These are phyloP conservation scores for Umbilicus rupestris DNA, from an alignment of 164 flowering plant genomes.

Conservation along the genomic window DNA sequence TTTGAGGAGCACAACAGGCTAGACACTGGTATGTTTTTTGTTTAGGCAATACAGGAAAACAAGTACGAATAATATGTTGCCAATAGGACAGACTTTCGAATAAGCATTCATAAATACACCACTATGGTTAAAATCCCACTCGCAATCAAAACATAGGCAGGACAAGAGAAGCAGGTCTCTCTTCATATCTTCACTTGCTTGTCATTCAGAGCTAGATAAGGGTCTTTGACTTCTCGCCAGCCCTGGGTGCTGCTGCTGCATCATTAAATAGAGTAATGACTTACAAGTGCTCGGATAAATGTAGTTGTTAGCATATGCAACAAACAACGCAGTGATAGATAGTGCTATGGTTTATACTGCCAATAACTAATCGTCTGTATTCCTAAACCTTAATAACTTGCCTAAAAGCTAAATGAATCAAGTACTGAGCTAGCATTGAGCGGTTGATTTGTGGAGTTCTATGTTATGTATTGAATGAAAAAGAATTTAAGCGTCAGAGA, in stretches of 20 bases:
- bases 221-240: conserved; percentile 58
- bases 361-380: no score
- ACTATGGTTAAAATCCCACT: not conserved
- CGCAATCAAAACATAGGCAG: conserved; percentile 3
- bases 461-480: not conserved
- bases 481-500: not conserved
- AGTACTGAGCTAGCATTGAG: not conserved
- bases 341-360: not conserved
- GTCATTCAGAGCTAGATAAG: conserved; percentile 21
- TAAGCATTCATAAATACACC: not conserved
- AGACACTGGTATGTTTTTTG: not conserved
- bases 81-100: not conserved
- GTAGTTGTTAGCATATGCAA: not conserved
- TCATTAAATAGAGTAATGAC: conserved; percentile 10
- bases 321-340: not conserved
- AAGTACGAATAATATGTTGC: not conserved
- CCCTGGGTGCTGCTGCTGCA: conserved; percentile 50
- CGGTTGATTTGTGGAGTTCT: not conserved
- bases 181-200: not conserved
- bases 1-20: not conserved
- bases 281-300: not conserved
- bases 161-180: not conserved
- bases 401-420: not conserved
- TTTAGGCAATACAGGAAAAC: not conserved
- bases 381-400: not conserved